A percentile compares a stretch with the other conserved stretches of the same genome.
phyloP scores from a whole-genome alignment of 495 filamentous ascomycete species.

The Darksidea phi region DNA sequence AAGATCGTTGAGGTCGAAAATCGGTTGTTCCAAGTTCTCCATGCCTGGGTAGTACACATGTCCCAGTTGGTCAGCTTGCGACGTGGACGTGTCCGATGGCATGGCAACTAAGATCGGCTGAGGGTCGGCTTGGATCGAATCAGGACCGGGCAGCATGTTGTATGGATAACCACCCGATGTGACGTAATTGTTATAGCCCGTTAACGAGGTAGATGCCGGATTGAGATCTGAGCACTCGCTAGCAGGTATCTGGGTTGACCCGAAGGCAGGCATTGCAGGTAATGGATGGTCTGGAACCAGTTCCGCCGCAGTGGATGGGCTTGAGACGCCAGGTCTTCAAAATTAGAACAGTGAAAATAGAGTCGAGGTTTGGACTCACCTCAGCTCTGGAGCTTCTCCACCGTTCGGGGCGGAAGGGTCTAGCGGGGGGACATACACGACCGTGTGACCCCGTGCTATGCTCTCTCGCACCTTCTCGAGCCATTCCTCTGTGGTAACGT shows the following conservation, averaged over 20 bases:
- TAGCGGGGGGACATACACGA: not conserved
- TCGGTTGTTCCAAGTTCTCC: not conserved
- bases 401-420: too few relatives aligned
- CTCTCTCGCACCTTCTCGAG: not conserved
- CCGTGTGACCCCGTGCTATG: not conserved
- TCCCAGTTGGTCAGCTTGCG: not conserved
- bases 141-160: too few relatives aligned
- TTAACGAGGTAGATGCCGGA: too few relatives aligned
- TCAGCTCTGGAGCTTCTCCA: too few relatives aligned
- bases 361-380: too few relatives aligned
- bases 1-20: slow-evolving; percentile 4
- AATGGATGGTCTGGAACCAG: not conserved
- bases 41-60: not conserved
- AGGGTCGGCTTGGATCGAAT: too few relatives aligned
- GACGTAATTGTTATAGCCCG: too few relatives aligned
- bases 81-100: not conserved
- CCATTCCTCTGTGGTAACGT: slow-evolving; percentile 4
- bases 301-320: not conserved
- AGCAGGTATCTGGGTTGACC: not conserved
- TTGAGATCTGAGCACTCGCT: too few relatives aligned
- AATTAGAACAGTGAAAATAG: too few relatives aligned
- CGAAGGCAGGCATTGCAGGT: not conserved
- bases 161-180: too few relatives aligned
- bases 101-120: too few relatives aligned
- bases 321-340: not conserved